These are phyloP conservation scores for Colletotrichum sp. DNA, from an alignment of 2,329 filamentous ascomycete species.

Conservation along the genomic window DNA sequence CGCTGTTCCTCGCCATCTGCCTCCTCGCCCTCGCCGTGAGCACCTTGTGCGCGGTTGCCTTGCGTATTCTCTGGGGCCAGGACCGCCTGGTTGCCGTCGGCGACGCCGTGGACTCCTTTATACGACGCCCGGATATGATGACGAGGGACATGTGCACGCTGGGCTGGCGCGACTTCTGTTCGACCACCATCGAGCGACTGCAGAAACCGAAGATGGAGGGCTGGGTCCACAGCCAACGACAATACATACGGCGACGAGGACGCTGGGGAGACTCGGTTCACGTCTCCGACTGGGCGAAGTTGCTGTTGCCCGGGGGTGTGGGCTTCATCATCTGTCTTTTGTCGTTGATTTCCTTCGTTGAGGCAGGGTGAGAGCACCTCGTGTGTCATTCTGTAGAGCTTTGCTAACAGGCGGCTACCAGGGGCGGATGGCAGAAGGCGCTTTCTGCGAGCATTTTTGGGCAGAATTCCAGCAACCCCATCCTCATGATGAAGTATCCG, in stretches of 20 bases:
- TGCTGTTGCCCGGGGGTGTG: neutral
- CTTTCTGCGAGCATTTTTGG: neutral
- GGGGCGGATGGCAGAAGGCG: neutral
- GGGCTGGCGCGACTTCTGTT: neutral
- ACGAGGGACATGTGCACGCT: neutral
- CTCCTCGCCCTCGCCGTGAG: neutral
- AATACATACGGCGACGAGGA: neutral
- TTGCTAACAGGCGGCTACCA: neutral
- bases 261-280: neutral
- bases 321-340: neutral
- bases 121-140: neutral
- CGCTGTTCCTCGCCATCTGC: neutral
- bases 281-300: neutral
- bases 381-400: neutral
- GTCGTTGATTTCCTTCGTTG: neutral
- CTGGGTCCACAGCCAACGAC: neutral
- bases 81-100: neutral
- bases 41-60: neutral
- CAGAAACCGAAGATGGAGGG: neutral
- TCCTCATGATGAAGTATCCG: neutral
- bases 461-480: neutral
- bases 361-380: neutral
- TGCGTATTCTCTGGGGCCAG: neutral
- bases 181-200: neutral
- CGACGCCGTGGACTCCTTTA: neutral